Percentiles rank a stretch among this genome's conserved stretches.
Evolutionary conservation across 164 flowering plant genomes (phyloP).

Genomic region (Magnolia sinica): DNA sequence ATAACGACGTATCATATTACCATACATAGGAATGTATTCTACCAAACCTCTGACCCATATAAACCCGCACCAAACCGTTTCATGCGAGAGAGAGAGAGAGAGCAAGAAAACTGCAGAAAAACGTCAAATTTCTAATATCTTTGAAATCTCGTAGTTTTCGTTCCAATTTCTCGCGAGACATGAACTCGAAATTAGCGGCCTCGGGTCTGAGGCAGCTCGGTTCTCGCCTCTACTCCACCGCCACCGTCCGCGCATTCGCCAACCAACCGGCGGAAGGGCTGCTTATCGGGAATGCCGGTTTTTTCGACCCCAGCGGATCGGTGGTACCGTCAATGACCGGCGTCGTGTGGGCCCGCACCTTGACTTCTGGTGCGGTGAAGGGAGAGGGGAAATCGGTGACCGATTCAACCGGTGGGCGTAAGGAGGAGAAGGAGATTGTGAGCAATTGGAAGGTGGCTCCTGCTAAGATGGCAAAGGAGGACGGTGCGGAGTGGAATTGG

Average conservation of each 20-base stretch:
- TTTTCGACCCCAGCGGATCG: background rate
- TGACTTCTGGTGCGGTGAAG: slow-evolving; percentile 21
- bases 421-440: slow-evolving; percentile 23
- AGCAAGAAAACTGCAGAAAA: no score
- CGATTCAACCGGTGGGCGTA: background rate
- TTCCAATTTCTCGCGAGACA: background rate
- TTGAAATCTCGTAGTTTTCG: background rate
- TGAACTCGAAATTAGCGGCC: slow-evolving; percentile 16
- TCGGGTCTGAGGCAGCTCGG: slow-evolving; percentile 11
- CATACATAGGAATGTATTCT: no score
- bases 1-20: no score
- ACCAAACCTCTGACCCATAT: no score
- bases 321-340: background rate
- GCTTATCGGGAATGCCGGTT: slow-evolving; percentile 8
- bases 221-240: slow-evolving; percentile 19
- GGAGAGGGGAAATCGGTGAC: slow-evolving; percentile 19
- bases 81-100: no score
- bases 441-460: slow-evolving; percentile 65
- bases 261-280: background rate
- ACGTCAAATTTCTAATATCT: no score
- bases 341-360: slow-evolving; percentile 16
- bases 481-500: slow-evolving; percentile 55
- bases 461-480: slow-evolving; percentile 34
- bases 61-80: no score
- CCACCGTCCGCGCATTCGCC: background rate